Percentiles rank a stretch among this genome's conserved stretches.
Conservation (phyloP, 1,139 yeast species). For the Taphrina confusa region DNA sequence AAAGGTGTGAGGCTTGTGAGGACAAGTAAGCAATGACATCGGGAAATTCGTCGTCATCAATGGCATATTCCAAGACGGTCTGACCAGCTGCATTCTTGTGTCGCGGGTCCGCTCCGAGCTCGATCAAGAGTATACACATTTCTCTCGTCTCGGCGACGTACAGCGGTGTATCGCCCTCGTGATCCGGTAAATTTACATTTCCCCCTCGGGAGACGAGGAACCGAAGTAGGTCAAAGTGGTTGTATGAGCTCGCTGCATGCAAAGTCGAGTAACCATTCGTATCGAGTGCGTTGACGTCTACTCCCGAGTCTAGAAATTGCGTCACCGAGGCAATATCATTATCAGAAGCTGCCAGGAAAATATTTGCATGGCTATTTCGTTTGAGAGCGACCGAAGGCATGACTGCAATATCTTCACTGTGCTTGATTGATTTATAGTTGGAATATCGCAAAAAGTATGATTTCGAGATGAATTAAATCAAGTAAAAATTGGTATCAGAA, state of each 20-base stretch:
- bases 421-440: too few species aligned
- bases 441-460: too few species aligned
- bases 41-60: constrained; percentile 35
- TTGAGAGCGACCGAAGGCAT: constrained; percentile 32
- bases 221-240: constrained; percentile 67
- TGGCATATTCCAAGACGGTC: constrained; percentile 24
- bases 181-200: constrained; percentile 75
- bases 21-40: constrained; percentile 33
- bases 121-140: constrained; percentile 66
- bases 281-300: constrained; percentile 29
- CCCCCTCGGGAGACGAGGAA: constrained; percentile 67
- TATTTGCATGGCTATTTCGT: constrained; percentile 14
- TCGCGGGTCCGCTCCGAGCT: constrained; percentile 41
- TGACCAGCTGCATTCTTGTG: constrained; percentile 30
- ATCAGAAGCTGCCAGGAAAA: constrained; percentile 36
- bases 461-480: too few species aligned
- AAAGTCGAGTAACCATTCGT: constrained; percentile 35
- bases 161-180: constrained; percentile 92
- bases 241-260: constrained; percentile 36
- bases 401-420: too few species aligned
- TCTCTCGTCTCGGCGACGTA: constrained; percentile 79
- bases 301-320: constrained; percentile 29
- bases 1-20: too few species aligned
- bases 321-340: constrained; percentile 30
- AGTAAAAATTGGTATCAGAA: too few species aligned